Evolutionary conservation across 1,284 basidiomycete genomes (phyloP).

Genomic region (Trichosporon asahii): DNA sequence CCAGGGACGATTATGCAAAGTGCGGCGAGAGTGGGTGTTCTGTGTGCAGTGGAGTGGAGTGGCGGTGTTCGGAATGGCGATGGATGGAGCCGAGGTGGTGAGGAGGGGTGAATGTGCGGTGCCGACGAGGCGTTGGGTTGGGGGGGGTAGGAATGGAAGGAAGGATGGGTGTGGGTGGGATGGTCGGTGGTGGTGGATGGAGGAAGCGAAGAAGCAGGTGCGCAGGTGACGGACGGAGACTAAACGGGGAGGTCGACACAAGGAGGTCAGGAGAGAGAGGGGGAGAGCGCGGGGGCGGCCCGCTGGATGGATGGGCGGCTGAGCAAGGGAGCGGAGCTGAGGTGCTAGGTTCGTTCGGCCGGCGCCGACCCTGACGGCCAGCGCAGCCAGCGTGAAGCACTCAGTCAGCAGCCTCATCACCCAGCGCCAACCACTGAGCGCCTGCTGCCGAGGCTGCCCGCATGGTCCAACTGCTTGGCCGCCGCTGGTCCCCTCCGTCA

Average conservation of each 20-base stretch:
- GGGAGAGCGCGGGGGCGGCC: not conserved
- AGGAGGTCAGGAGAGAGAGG: not conserved
- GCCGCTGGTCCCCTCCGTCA: not conserved
- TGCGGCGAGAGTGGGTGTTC: not conserved
- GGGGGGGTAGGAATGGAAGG: not conserved
- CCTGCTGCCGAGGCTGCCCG: not conserved
- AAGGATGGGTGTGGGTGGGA: not conserved
- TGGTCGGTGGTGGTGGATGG: not conserved
- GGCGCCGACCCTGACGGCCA: conserved; percentile 2
- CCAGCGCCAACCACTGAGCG: not conserved
- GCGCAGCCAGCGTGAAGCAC: not conserved
- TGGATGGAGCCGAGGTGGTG: not conserved
- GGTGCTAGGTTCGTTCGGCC: conserved; percentile 1
- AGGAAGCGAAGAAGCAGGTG: not conserved
- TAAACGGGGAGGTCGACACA: conserved; percentile 11
- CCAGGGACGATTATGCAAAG: conserved; percentile 1
- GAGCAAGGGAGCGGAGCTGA: conserved; percentile 8
- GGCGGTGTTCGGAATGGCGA: not conserved
- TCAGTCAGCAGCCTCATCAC: not conserved
- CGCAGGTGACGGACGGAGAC: not conserved
- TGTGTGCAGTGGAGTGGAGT: not conserved
- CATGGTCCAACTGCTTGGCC: not conserved
- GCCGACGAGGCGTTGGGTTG: not conserved
- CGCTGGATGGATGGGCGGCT: not conserved
- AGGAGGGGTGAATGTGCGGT: not conserved